Base-by-base conservation (phyloP, 2,329 filamentous ascomycete species). In the Fusarium torreyae region DNA sequence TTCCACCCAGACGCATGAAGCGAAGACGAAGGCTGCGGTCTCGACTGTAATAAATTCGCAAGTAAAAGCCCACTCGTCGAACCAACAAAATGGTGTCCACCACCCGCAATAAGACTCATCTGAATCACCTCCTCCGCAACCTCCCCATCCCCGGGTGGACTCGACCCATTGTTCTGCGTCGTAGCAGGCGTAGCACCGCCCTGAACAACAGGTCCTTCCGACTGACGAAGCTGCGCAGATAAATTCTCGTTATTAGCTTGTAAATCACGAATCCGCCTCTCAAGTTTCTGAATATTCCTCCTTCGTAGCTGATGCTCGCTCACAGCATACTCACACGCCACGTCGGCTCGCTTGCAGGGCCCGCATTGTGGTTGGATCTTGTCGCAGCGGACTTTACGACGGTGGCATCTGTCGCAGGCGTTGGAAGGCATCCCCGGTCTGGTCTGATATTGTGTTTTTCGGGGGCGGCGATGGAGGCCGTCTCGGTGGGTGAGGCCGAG, bases 111-210 rank as follows among this genome's bases (percentile, higher is more conserved):
- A 17, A 80, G 74, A 8, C 80, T 81, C n/a, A 83, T 73, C 55
- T 80, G 80, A 1, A 81, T 80, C n/a, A 83, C 80, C 57, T 83
- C 79, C 28, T 79, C 79, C 0, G 79, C 77, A 4, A 81, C 76
- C 22, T 80, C 79, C 7, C 51, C 69, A 38, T 72, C 69, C 5
- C 58, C 55, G 0, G 58, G 53, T 1, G 59, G 48, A 49, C 60
- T 61, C 5, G 55, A 57, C 7, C 40, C 58, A 36, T 42, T 58
- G 46, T 17, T 55, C 38, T 62, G 54, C 3, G 33, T 13, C 18
- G 6, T 36, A 6, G 4, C 1, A 4, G 20, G 40, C 7, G 40
- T 42, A 13, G 28, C 28, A 31, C 28, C 28, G 28, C 28, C 28
- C 13, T 42, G 40, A 40, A 13, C 38, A 1, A 22, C 18, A 40